Conservation (phyloP, 2,329 filamentous ascomycete species). For the Berkeleyomyces basicola region DNA sequence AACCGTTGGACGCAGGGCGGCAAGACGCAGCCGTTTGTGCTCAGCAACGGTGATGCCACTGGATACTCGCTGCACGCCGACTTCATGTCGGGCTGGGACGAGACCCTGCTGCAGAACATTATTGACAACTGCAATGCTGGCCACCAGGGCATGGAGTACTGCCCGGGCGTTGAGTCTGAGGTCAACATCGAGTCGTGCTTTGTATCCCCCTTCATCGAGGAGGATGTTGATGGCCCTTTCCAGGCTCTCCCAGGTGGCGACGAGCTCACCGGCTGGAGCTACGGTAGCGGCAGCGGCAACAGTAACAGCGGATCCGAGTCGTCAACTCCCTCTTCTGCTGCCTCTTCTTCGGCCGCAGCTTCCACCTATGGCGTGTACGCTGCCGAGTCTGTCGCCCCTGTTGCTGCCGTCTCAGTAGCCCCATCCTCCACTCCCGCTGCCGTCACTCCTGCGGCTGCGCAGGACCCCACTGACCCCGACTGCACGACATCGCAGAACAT, state of each 20-base stretch:
- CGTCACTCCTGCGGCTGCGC: neutral
- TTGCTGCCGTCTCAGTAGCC: neutral
- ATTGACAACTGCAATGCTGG: conserved; percentile 49
- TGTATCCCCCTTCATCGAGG: conserved; percentile 30
- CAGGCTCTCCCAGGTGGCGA: conserved; percentile 37
- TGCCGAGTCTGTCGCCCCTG: conserved; percentile 5
- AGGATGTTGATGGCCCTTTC: conserved; percentile 29
- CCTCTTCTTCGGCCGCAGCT: neutral
- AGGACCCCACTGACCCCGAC: conserved; percentile 14
- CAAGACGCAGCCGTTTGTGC: conserved; percentile 44
- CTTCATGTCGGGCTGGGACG: conserved; percentile 59
- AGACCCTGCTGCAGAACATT: conserved; percentile 44
- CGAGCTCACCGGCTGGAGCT: conserved; percentile 34
- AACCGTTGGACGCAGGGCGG: conserved; percentile 37
- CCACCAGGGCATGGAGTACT: conserved; percentile 43
- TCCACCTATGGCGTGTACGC: neutral
- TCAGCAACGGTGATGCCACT: conserved; percentile 52
- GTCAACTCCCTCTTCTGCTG: neutral
- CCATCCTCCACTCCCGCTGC: neutral
- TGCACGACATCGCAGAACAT: conserved; percentile 18
- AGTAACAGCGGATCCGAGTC: neutral
- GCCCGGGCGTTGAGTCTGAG: conserved; percentile 38
- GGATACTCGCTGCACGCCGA: conserved; percentile 57
- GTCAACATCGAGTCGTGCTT: conserved; percentile 36
- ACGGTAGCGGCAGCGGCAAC: conserved; percentile 21